Base-by-base conservation (phyloP, 805 yeast species). In the Nakazawaea ambrosiae region DNA sequence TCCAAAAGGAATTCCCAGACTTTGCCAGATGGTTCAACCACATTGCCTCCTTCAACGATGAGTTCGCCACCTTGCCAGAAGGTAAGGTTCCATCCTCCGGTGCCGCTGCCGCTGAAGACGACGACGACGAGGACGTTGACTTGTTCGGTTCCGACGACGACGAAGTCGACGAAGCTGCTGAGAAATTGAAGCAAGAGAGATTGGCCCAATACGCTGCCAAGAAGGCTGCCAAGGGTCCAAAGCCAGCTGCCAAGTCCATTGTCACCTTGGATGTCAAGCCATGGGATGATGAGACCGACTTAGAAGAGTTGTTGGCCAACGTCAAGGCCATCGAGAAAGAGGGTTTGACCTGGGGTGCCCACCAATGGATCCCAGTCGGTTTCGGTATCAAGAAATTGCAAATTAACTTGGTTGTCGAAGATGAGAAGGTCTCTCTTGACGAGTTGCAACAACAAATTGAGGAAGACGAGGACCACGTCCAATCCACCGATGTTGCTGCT, bases 301-400 rank as follows among this genome's bases (percentile, higher is more conserved):
- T 92, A 63, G 95, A 92, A 47, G 81, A 81, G 67, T 63, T 92
- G 71, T 67, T 86, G 54, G 89, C 82, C 47, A 77, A 78, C 68
- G 96, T 88, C 60, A 89, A 87, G 78, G 60, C 75, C 54, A 68
- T 90, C 55, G 85, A 78, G 64, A 67, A 66, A 71, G 98, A 92
- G 33, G 99, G 99, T 80, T 81, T 92, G 62, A 69, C 67, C 50
- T 92, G 98, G 98, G 99, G 99, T 85, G 96, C 89, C 59, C 81
- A 73, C 78, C 89, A 82, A 73, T 88, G 80, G 73, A 75, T 92
- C 56, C 92, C 96, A 63, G 94, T 92, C 60, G 99, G 98, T 70
- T 92, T 77, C 82, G 99, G 99, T 81, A 90, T 92, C 78, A 86
- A 86, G 84, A 92, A 92, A 79, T 81, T 92, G 66, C 98, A 92